Evolutionary conservation across 2,329 filamentous ascomycete genomes (phyloP).

Genomic region (Monascus ruber): DNA sequence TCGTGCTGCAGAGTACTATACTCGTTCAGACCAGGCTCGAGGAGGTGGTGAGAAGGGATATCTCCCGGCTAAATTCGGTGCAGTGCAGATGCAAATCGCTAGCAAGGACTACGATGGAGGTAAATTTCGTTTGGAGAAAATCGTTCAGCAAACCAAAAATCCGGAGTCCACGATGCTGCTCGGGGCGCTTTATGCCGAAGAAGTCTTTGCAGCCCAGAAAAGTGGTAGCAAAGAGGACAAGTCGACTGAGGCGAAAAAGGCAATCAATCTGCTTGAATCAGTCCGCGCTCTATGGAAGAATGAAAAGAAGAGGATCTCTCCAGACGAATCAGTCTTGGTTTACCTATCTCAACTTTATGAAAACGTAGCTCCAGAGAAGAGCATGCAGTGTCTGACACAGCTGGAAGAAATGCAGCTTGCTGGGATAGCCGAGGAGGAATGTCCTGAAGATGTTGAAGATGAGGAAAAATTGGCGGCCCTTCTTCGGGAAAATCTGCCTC

Average conservation of each 20-base stretch:
- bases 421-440: slow-evolving; percentile 60
- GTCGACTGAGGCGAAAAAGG: slow-evolving; percentile 71
- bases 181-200: slow-evolving; percentile 85
- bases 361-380: slow-evolving; percentile 72
- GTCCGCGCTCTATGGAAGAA: slow-evolving; percentile 89
- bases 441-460: slow-evolving; percentile 49
- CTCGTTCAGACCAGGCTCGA: slow-evolving; percentile 78
- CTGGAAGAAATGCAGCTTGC: slow-evolving; percentile 84
- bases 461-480: slow-evolving; percentile 45
- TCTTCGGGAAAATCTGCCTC: slow-evolving; percentile 68
- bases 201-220: slow-evolving; percentile 71
- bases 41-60: slow-evolving; percentile 86
- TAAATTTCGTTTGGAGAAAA: slow-evolving; percentile 88
- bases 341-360: slow-evolving; percentile 91
- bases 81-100: slow-evolving; percentile 76
- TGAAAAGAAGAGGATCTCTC: slow-evolving; percentile 66
- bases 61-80: slow-evolving; percentile 87
- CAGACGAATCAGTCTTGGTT: slow-evolving; percentile 77
- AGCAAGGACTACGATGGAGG: slow-evolving; percentile 80
- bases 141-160: slow-evolving; percentile 71
- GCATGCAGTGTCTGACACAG: slow-evolving; percentile 79
- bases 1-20: slow-evolving; percentile 75
- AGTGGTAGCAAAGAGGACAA: slow-evolving; percentile 83
- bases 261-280: slow-evolving; percentile 69
- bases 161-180: slow-evolving; percentile 87